Base-by-base conservation (phyloP, 2,329 filamentous ascomycete species). In the Pseudofabraea citricarpa region DNA sequence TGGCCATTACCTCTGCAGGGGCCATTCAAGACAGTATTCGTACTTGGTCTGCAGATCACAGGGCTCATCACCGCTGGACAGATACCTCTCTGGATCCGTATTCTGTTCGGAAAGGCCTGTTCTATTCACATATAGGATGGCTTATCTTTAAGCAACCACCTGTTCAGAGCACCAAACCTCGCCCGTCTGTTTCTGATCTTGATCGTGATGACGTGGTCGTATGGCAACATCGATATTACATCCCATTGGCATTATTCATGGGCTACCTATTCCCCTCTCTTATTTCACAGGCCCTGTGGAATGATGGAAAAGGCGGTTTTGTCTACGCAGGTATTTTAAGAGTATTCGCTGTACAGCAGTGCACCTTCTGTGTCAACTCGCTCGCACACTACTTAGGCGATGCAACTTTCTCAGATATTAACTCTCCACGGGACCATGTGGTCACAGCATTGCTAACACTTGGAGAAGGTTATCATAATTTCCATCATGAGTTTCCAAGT, bases 11-110 rank as follows among this genome's bases (percentile, higher is more conserved):
- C 48, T 87, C 87, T 47, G 85, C 84, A 56, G 87, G 85, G 66
- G 85, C 87, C 50, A 84, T 90, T 47, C 82, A 93, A 66, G 87
- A 87, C 42, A 91, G 87, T 37, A 84, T 89, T 63, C 77, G 87
- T 15, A 31, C 27, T 15, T 31, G 27, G 27, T 31, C 27, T 15
- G 13, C 27, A 12, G 27, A 31, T 15, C 71, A 74, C 62, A 69
- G 71, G 37, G 70, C 71, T 47, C 71, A 74, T 56, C 65, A 74
- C 59, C 66, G 71, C 48, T 74, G 73, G 54, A 74, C 71, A 60
- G 71, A 74, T 56, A 74, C 71, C 46, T 15, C 16, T 15, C 13
- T n/a, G 9, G 27, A 31, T 15, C 27, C 27, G 6, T 31, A 31
- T 15, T 31, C 27, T n/a, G 27, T 31, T 15, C 27, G 27, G 13